Base-by-base conservation (phyloP, 1,139 yeast genomes). In the Candida sanyaensis region DNA sequence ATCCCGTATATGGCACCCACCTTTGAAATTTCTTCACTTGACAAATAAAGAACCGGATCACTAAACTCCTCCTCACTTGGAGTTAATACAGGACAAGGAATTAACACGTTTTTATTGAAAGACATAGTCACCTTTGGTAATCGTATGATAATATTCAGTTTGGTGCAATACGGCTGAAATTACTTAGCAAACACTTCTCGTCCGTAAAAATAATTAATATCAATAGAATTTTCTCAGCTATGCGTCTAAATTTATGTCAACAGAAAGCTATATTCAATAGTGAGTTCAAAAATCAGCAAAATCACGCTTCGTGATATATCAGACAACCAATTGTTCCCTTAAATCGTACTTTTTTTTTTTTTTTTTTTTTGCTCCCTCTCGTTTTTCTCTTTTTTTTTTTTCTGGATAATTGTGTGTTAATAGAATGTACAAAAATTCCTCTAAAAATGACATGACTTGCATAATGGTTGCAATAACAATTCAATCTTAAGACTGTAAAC, bases 1-100 rank as follows among this genome's bases (percentile, higher is more conserved):
- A 87, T 75, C 0, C 95, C 95, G 61, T 72, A 86, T 42, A 71
- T 63, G 9, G 67, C 68, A 5, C 93, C 95, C 27, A 84, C 57
- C n/a, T 66, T 57, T 10, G 74, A 65, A 4, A 83, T 67, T 42
- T 74, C 77, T 0, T 75, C 68, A 23, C 81, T 70, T 1, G 87
- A 80, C 30, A 87, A 65, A 58, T 81, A 87, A 4, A 66, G 69
- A 39, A 86, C 82, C 1, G 93, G 93, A 56, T 83, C 78, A 4
- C 57, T 60, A 58, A 87, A 85, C 61, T 87, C 85, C 26, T 65
- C 72, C 27, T 60, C 64, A 1, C 79, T 64, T 0, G 92, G 93
- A 32, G 62, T 64, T 17, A 86, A 66, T 6, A 78, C 73, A 10
- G 92, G 91, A 44, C 87, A 83, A 24, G 75, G 71, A 27, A 55